Conservation (phyloP, 164 flowering plant genomes). For the Tinospora cordifolia region DNA sequence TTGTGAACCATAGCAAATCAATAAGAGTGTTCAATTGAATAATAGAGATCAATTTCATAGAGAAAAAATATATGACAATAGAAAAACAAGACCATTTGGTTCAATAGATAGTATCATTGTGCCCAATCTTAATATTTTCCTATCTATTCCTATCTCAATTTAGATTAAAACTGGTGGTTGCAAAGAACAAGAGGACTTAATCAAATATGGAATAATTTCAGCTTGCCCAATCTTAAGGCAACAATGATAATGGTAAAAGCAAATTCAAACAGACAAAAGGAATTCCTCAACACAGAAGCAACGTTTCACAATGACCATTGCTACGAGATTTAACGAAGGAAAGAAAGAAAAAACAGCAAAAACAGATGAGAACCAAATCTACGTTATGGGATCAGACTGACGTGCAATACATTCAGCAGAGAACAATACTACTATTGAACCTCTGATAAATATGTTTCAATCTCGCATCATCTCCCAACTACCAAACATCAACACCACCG, state of each 20-base stretch:
- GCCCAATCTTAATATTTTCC: too few relatives aligned
- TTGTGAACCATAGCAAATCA: too few relatives aligned
- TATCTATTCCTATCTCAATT: too few relatives aligned
- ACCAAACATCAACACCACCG: too few relatives aligned
- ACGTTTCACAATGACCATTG: background rate
- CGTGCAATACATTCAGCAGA: conserved; percentile 9
- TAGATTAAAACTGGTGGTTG: too few relatives aligned
- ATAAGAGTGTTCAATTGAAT: background rate
- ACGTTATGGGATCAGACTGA: conserved; percentile 9
- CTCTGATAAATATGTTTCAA: conserved; percentile 2
- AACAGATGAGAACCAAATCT: background rate
- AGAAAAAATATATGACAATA: too few relatives aligned
- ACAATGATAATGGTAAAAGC: background rate
- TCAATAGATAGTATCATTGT: too few relatives aligned
- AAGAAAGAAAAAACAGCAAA: background rate
- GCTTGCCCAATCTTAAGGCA: too few relatives aligned
- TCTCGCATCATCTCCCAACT: conserved; percentile 1
- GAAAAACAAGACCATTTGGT: too few relatives aligned
- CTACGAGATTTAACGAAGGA: background rate
- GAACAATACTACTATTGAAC: conserved; percentile 5
- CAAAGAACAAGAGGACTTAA: too few relatives aligned
- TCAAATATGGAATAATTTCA: too few relatives aligned
- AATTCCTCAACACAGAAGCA: background rate
- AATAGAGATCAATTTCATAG: background rate
- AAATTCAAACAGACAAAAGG: background rate